These are phyloP conservation scores for Spergularia marina DNA, from an alignment of 148 eudicot genomes.

Conservation along the genomic window DNA sequence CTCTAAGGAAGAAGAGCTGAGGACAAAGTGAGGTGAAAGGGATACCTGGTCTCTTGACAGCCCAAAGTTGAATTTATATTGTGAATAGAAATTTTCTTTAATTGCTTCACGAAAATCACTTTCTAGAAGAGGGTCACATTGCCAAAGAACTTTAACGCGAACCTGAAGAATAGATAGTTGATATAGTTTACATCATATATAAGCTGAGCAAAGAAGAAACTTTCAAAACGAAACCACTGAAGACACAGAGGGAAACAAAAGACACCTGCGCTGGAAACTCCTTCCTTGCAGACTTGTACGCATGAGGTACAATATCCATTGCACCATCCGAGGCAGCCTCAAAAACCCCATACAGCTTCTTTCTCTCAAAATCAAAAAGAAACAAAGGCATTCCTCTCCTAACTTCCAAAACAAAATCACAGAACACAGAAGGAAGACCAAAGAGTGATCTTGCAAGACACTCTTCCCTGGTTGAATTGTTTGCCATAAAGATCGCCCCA, in stretches of 20 bases:
- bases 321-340: constrained; percentile 66
- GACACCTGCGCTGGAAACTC: constrained; percentile 70
- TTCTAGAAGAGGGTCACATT: constrained; percentile 44
- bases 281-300: constrained; percentile 39
- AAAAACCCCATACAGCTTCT: constrained; percentile 65
- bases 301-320: constrained; percentile 46
- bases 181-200: background rate
- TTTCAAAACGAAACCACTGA: background rate
- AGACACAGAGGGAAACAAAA: background rate
- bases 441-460: constrained; percentile 48
- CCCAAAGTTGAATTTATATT: constrained; percentile 42
- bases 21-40: background rate
- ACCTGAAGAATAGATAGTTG: constrained; percentile 36
- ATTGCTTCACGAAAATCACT: constrained; percentile 42
- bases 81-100: constrained; percentile 42
- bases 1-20: background rate
- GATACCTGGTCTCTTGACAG: constrained; percentile 45
- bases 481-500: constrained; percentile 77
- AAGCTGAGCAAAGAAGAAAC: background rate
- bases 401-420: constrained; percentile 51
- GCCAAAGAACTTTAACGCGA: constrained; percentile 35
- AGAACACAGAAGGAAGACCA: constrained; percentile 46
- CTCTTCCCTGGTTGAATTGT: constrained; percentile 40
- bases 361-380: constrained; percentile 55
- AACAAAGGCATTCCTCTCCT: constrained; percentile 74